Base-by-base conservation (phyloP, 352 stramenopile species). In the Phytophthora hybrid region DNA sequence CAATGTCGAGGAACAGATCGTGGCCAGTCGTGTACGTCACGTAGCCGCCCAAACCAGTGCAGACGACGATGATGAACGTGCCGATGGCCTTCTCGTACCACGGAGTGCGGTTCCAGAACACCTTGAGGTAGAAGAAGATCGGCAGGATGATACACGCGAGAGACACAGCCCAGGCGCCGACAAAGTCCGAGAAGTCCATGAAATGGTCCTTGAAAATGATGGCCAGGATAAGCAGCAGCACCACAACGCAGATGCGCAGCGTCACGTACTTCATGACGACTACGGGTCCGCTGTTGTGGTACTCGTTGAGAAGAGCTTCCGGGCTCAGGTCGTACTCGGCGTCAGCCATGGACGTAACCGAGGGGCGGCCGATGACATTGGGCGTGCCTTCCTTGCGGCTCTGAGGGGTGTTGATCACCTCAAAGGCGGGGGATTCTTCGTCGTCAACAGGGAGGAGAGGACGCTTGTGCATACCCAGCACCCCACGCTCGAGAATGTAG, bases 51-150 rank as follows among this genome's bases (percentile, higher is more conserved):
- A 85, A 53, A 11, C 61, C 57, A 2, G 77, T 2, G 57, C 69
- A 81, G 14, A 85, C 63, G 1, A 82, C 41, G 44, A 84, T 74
- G 29, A 82, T 71, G 31, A 82, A 56, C 14, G 66, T 14, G 34
- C 69, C 78, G 32, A 73, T 54, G 4, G 51, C 51, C 56, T 83
- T 83, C 51, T 85, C 75, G 71, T 82, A 85, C 67, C 80, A 71
- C 0, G 76, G 72, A 13, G 79, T 63, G 26, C 55, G 63, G 44
- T 69, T 56, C 81, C 82, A 89, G 61, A 87, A 76, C 51, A 81
- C 80, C 71, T 91, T 89, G 21, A 92, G 64, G 78, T 90, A 89
- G 71, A 92, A 89, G n/a, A 80, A 62, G 31, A 88, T 90, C 0
- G 84, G 84, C 46, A 92, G 65, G 60, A 90, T 88, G 29, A 90